Percentiles rank a stretch among this genome's conserved stretches.
These are phyloP conservation scores for Saccharomycopsis sp. DNA, from an alignment of 805 yeast genomes.

Conservation along the genomic window DNA sequence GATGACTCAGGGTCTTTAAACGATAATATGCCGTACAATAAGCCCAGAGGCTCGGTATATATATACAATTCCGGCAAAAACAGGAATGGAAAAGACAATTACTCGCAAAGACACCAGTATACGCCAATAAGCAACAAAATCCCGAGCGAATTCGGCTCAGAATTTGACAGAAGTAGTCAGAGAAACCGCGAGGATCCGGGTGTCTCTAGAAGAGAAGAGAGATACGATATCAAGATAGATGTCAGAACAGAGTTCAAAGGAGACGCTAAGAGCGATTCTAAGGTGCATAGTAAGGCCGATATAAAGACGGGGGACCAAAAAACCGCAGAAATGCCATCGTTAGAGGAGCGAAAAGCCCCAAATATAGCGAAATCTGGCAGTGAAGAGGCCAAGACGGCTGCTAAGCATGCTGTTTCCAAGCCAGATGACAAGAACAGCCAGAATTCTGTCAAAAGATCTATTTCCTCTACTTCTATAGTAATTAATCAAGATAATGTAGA, in stretches of 20 bases:
- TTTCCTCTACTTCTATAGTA: no score
- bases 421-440: no score
- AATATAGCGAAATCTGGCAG: neutral
- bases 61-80: conserved; percentile 12
- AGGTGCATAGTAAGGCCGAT: neutral
- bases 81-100: neutral
- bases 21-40: conserved; percentile 3
- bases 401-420: no score
- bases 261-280: neutral
- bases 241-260: neutral
- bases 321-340: conserved; percentile 8
- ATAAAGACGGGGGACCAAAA: conserved; percentile 8
- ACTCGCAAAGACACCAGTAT: neutral
- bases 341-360: no score
- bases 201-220: neutral
- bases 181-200: neutral
- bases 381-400: neutral
- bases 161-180: neutral
- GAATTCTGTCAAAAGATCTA: no score
- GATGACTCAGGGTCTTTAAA: conserved; percentile 7
- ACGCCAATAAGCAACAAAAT: neutral
- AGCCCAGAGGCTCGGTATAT: conserved; percentile 12
- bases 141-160: neutral
- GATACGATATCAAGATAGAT: neutral
- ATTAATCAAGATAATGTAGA: no score